Percentiles rank a stretch among this genome's conserved stretches.
Conservation (phyloP, 768 basidiomycete species). For the Boletus coccyginus region DNA sequence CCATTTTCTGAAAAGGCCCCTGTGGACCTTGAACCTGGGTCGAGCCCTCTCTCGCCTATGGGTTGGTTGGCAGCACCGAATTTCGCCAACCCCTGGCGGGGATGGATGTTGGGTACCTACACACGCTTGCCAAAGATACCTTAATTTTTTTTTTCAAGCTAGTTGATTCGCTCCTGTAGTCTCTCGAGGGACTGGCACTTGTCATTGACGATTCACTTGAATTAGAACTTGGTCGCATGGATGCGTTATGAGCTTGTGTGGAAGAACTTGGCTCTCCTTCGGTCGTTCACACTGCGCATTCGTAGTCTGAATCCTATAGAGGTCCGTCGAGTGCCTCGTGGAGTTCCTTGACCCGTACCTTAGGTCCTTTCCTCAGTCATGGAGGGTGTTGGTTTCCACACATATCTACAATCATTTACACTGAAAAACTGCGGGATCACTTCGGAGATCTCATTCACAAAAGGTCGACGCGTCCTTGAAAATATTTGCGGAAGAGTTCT, state of each 20-base stretch:
- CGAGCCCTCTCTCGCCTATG: conserved; percentile 8
- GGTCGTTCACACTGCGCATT: conserved; percentile 8
- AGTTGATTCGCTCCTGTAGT: too few relatives aligned
- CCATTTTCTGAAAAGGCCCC: neutral
- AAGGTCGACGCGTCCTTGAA: too few relatives aligned
- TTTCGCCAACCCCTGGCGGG: neutral
- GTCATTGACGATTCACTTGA: neutral
- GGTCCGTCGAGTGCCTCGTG: neutral
- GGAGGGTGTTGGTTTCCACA: too few relatives aligned
- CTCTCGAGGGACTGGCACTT: conserved; percentile 1
- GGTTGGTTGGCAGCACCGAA: neutral
- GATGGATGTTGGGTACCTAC: neutral
- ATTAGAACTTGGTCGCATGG: neutral
- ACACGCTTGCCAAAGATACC: neutral
- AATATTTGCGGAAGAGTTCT: too few relatives aligned
- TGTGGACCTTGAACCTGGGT: neutral
- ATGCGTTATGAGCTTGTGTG: neutral
- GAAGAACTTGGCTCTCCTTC: neutral
- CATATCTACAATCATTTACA: too few relatives aligned
- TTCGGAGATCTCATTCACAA: too few relatives aligned
- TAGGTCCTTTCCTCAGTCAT: neutral
- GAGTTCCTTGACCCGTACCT: neutral
- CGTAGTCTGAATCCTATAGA: too few relatives aligned
- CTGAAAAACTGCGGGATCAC: too few relatives aligned
- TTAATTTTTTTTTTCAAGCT: too few relatives aligned